A percentile compares a stretch with the other conserved stretches of the same genome.
phyloP scores from a whole-genome alignment of 208 protist species.

The Trypanosoma platydactyli region DNA sequence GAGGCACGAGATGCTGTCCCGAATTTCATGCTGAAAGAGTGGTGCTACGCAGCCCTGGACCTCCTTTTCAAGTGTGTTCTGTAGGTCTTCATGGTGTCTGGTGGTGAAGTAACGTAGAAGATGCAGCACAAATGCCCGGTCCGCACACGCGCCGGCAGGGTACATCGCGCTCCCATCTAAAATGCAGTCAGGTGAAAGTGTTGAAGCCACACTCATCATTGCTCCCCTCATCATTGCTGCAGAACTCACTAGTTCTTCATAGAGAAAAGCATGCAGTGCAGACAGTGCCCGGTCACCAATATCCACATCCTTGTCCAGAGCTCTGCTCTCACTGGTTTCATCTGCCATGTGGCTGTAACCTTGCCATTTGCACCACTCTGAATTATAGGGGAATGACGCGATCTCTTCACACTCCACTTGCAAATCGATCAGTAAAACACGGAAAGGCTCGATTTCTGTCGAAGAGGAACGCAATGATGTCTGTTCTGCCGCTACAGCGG shows the following conservation, averaged over 20 bases:
- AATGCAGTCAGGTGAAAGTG: neutral
- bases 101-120: constrained; percentile 18
- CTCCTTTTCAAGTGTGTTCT: constrained; percentile 7
- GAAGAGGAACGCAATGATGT: neutral
- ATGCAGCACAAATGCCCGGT: constrained; percentile 23
- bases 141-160: constrained; percentile 10
- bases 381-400: neutral
- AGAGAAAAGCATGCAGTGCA: constrained; percentile 6
- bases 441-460: neutral
- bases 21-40: constrained; percentile 21
- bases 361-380: constrained; percentile 1
- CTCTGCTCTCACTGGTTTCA: neutral
- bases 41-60: constrained; percentile 20
- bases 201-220: neutral
- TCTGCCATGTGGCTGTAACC: neutral
- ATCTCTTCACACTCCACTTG: constrained; percentile 13
- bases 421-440: constrained; percentile 13
- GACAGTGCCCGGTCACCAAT: neutral
- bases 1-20: constrained; percentile 20
- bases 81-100: constrained; percentile 16
- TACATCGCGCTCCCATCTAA: neutral
- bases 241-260: constrained; percentile 12
- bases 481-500: neutral
- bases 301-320: neutral
- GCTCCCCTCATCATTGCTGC: neutral